phyloP scores from a whole-genome alignment of 177 flowering plant species.

The Tripterygium wilfordii region DNA sequence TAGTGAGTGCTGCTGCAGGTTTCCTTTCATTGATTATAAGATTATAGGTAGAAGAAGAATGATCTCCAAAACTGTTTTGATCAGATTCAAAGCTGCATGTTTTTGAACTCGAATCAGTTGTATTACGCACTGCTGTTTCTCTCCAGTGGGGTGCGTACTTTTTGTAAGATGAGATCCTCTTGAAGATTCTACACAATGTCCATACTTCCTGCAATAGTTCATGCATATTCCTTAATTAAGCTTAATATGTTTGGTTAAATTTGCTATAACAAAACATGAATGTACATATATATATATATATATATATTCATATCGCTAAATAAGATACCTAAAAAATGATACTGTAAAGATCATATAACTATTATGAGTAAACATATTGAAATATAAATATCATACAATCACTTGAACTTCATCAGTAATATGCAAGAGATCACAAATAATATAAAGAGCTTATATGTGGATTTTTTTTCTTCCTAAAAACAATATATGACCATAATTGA shows the following conservation, averaged over 20 bases:
- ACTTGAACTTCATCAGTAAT: too few relatives aligned
- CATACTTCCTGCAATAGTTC: slow-evolving; percentile 40
- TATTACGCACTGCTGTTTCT: slow-evolving; percentile 1
- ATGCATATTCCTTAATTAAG: too few relatives aligned
- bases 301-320: too few relatives aligned
- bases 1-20: neutral
- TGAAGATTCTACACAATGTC: slow-evolving; percentile 46
- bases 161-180: slow-evolving; percentile 21
- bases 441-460: neutral
- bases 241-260: too few relatives aligned
- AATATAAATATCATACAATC: too few relatives aligned
- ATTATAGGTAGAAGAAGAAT: slow-evolving; percentile 2
- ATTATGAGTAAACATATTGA: too few relatives aligned
- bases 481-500: too few relatives aligned
- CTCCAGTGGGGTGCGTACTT: slow-evolving; percentile 21
- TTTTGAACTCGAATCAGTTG: slow-evolving; percentile 17
- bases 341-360: too few relatives aligned
- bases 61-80: neutral
- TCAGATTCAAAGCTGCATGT: slow-evolving; percentile 32
- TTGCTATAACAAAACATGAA: too few relatives aligned
- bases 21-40: slow-evolving; percentile 1
- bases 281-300: too few relatives aligned
- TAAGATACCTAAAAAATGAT: neutral
- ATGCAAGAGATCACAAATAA: too few relatives aligned
- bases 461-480: neutral